These are phyloP conservation scores for Senna siamea DNA, from an alignment of 306 rosid species.

Conservation along the genomic window DNA sequence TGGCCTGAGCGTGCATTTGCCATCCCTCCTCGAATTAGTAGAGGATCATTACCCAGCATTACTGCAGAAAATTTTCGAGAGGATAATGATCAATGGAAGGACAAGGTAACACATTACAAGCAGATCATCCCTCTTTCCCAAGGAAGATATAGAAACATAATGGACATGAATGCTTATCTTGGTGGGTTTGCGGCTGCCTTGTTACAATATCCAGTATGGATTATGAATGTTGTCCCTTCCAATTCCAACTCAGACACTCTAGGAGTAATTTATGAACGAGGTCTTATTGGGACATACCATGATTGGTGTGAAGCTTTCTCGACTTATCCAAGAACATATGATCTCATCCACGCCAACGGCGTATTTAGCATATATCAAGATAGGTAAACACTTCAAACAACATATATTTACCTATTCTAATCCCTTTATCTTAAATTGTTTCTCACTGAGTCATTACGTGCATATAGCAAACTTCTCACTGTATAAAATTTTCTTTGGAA, in stretches of 20 bases:
- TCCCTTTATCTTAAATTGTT: slow-evolving; percentile 1
- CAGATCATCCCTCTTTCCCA: slow-evolving; percentile 55
- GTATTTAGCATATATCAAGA: slow-evolving; percentile 88
- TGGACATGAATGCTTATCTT: slow-evolving; percentile 92
- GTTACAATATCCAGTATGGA: slow-evolving; percentile 77
- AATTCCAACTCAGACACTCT: slow-evolving; percentile 73
- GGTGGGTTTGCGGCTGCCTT: slow-evolving; percentile 88
- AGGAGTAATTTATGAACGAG: slow-evolving; percentile 85
- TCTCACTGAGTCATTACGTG: not conserved
- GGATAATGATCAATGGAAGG: slow-evolving; percentile 76
- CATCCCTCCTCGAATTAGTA: slow-evolving; percentile 74
- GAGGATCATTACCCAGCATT: slow-evolving; percentile 69
- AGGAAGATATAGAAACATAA: slow-evolving; percentile 74
- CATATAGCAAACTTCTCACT: slow-evolving; percentile 16
- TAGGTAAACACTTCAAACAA: slow-evolving; percentile 51
- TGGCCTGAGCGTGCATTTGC: slow-evolving; percentile 92
- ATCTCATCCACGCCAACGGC: slow-evolving; percentile 83
- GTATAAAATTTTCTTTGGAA: slow-evolving; percentile 38
- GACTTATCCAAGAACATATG: slow-evolving; percentile 92
- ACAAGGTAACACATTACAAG: slow-evolving; percentile 70
- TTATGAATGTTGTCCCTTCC: slow-evolving; percentile 86
- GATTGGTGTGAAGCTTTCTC: slow-evolving; percentile 98
- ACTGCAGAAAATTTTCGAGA: slow-evolving; percentile 55
- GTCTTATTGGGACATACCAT: slow-evolving; percentile 87
- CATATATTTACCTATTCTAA: not conserved